Evolutionary conservation across 441 rosid genomes (phyloP), one percentile per base, ranked within the genome.

Genomic region (Viola pubescens): DNA sequence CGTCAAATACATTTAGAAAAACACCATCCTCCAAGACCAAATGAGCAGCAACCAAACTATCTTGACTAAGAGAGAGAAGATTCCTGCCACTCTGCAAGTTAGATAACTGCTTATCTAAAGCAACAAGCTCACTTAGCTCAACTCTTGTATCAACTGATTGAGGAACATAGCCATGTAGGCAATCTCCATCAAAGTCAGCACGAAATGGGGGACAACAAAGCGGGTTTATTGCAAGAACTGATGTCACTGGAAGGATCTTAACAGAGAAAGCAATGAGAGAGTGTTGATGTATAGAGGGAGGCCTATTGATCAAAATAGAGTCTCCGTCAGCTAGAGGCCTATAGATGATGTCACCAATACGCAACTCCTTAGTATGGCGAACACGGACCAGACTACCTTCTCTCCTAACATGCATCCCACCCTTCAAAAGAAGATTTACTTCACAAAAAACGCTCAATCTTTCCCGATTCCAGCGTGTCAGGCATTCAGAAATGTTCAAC

Each of bases 121-220:
- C 86, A 64, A 82, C 82, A 63, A 94, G 98, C 75, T 91, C 98
- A 3, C 50, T 75, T 1, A 94, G 92, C 86, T 94, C 99, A 10
- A 78, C 85, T 56, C 80, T 81, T 0, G 96, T 73, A 48, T 77
- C 84, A 47, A 94, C 63, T 0, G 98, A 85, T 66, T 94, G 97
- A 43, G 99, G 95, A 69, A 94, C 79, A 58, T 87, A 94, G 34
- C 99, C 99, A 53, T 94, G 99, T 37, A 94, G 76, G 75, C 99
- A 91, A 56, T 91, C 99, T 10, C 99, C 99, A 59, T 94, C 99
- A 60, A 94, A 94, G 73, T 94, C 99, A 11, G 97, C 99, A 51
- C 89, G 92, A 52, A 94, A 81, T 16, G 99, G 98, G 19, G 86
- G 61, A 67, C 99, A 94, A 39, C 87, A 81, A 3, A 94, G 85